Evolutionary conservation across 2,329 filamentous ascomycete species (phyloP).

Genomic region (Talaromyces marneffei): DNA sequence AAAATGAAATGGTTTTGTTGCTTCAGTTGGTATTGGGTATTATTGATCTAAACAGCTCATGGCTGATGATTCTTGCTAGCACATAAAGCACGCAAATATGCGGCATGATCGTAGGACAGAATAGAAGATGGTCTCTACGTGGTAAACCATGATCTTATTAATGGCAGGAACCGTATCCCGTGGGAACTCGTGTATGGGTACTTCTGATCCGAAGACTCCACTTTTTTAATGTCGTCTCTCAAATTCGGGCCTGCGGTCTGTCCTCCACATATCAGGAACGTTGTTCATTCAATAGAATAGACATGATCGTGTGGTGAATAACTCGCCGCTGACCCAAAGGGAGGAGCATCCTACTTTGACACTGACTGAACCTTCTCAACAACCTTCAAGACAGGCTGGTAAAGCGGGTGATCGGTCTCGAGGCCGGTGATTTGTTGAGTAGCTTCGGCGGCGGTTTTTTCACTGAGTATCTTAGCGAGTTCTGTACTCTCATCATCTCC

Average conservation of each 20-base stretch:
- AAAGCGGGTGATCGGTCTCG: slow-evolving; percentile 69
- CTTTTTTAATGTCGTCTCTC: slow-evolving; percentile 1
- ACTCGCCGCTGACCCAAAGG: not conserved
- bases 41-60: not conserved
- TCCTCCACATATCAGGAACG: slow-evolving; percentile 17
- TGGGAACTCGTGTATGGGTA: not conserved
- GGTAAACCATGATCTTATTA: slow-evolving; percentile 10
- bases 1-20: not conserved
- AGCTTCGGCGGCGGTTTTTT: slow-evolving; percentile 65
- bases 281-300: slow-evolving; percentile 2
- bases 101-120: not conserved
- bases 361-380: slow-evolving; percentile 73
- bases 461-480: slow-evolving; percentile 77
- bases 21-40: not conserved
- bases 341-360: slow-evolving; percentile 13
- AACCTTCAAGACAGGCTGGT: slow-evolving; percentile 65
- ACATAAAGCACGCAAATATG: slow-evolving; percentile 3
- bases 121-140: not conserved
- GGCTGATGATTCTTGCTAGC: not conserved
- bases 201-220: not conserved
- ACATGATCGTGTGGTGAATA: not conserved
- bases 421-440: slow-evolving; percentile 78
- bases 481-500: slow-evolving; percentile 85
- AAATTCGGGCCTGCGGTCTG: slow-evolving; percentile 23
- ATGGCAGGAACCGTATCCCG: slow-evolving; percentile 1